These are phyloP conservation scores for Tricholoma terreum DNA, from an alignment of 768 basidiomycete genomes.

Conservation along the genomic window DNA sequence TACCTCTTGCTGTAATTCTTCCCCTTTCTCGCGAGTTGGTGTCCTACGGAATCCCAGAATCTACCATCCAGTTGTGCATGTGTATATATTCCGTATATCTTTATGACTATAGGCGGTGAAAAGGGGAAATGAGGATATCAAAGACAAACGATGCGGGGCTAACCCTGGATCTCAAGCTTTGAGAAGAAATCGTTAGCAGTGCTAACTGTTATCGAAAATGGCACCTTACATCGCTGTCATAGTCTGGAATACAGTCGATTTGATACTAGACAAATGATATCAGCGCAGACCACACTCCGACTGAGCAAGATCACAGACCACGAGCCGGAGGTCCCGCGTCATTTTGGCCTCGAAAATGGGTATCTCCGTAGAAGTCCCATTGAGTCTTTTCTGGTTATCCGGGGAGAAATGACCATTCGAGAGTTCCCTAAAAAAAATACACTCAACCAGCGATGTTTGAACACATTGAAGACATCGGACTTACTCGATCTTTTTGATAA, in stretches of 20 bases:
- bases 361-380: constrained; percentile 8
- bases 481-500: constrained; percentile 68
- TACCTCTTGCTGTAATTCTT: constrained; percentile 55
- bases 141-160: not conserved
- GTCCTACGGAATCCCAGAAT: not conserved
- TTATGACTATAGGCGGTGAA: constrained; percentile 9
- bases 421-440: constrained; percentile 48
- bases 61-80: not conserved
- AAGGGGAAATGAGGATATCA: not conserved
- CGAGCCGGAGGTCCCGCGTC: constrained; percentile 10
- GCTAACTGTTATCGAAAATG: not conserved
- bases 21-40: constrained; percentile 10
- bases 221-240: constrained; percentile 5
- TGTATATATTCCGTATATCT: constrained; percentile 13
- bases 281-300: constrained; percentile 27
- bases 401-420: constrained; percentile 34
- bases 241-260: constrained; percentile 12
- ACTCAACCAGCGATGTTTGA: constrained; percentile 41
- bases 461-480: constrained; percentile 8
- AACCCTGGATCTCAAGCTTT: constrained; percentile 15
- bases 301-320: constrained; percentile 2
- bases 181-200: not conserved
- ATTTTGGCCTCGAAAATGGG: constrained; percentile 16
- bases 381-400: constrained; percentile 14
- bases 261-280: constrained; percentile 8